phyloP scores from a whole-genome alignment of 768 basidiomycete species.

The Suillus sp. region DNA sequence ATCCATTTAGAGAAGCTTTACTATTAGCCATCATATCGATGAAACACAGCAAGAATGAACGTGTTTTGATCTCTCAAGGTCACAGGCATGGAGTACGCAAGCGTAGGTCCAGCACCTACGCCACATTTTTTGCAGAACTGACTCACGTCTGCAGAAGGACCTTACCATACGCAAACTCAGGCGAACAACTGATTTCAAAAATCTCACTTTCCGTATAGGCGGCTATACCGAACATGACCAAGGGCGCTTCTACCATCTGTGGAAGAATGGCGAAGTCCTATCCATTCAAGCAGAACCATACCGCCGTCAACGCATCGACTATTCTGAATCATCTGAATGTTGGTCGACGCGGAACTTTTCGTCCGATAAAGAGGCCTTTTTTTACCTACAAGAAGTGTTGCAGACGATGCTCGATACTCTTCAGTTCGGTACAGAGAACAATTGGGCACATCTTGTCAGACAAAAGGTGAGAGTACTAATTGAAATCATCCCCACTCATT shows the following conservation, averaged over 20 bases:
- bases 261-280: conserved; percentile 35
- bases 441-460: conserved; percentile 37
- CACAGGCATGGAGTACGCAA: conserved; percentile 29
- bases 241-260: conserved; percentile 30
- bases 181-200: conserved; percentile 27
- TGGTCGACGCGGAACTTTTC: background rate
- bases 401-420: conserved; percentile 37
- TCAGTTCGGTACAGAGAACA: conserved; percentile 32
- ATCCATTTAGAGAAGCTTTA: background rate
- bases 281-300: conserved; percentile 35
- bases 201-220: conserved; percentile 24
- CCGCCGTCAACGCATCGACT: conserved; percentile 19
- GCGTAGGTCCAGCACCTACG: conserved; percentile 29
- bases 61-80: conserved; percentile 10
- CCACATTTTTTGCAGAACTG: background rate
- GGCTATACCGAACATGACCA: conserved; percentile 8
- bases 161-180: conserved; percentile 26
- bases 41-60: conserved; percentile 1
- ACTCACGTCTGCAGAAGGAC: conserved; percentile 16
- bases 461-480: conserved; percentile 18
- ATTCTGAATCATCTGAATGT: background rate
- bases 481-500: background rate
- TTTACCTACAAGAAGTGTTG: conserved; percentile 31
- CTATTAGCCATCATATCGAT: background rate
- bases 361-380: conserved; percentile 27